Evolutionary conservation across 495 filamentous ascomycete species (phyloP), one percentile per base, ranked within the genome.

Genomic region (Melanomma pulvis-pyrius): DNA sequence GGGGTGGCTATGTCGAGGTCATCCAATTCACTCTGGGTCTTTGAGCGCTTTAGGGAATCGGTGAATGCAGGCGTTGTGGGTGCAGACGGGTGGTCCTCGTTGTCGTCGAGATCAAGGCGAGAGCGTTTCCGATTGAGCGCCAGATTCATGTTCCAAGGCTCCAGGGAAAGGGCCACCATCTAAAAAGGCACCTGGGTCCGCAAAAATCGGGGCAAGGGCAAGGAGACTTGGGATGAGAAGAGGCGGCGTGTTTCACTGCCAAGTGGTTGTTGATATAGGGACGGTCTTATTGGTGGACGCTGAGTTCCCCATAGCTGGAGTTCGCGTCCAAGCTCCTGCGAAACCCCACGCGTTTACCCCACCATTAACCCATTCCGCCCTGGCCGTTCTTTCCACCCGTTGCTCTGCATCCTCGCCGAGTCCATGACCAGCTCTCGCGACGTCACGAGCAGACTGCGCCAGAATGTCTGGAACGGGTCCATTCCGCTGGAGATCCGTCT

Each of bases 401-500:
- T 21, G 13, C 1, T 19, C 53, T 57, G 53, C 53, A 41, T 39
- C 51, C 15, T 17, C 44, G 47, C 46, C 47, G 56, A 44, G 26
- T 36, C 65, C 49, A 71, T 71, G 69, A 59, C 39, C 64, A 26
- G 36, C 36, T 29, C 59, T 25, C 65, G 65, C 58, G 69, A 73
- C 46, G 59, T 72, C 15, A n/a, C 67, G 61, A 61, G 61, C 30
- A 63, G 59, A 54, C 71, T 79, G 21, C 77, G 78, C 54, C 62
- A 68, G 64, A 71, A 69, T 63, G 69, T 77, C 63, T 79, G 78
- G 78, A 63, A 65, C 36, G 77, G 75, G 12, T 75, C 75, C 17
- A 67, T 79, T 46, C 77, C 78, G 19, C 71, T 79, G 21, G 71
- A 74, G 59, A 79, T 79, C 13, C 61, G 71, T 12, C 68, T 79